Conservation (phyloP, 371 early-diverging fungal genomes). For the Vairimorpha necatrix region DNA sequence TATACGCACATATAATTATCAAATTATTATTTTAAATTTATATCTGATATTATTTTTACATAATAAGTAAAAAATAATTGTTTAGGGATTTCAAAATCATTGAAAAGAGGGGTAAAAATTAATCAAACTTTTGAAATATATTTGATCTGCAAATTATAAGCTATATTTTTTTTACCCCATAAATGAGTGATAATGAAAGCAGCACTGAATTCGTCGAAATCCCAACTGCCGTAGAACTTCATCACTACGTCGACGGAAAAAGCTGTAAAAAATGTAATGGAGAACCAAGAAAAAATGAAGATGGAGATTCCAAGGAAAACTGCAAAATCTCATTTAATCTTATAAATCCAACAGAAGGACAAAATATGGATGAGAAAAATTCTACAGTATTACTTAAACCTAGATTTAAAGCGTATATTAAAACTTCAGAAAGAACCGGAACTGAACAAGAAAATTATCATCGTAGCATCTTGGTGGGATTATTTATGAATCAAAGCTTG, state of each 20-base stretch:
- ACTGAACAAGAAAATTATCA: not conserved
- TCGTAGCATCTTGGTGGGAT: not conserved
- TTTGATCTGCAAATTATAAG: no score
- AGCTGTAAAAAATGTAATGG: constrained; percentile 48
- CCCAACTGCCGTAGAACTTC: constrained; percentile 15
- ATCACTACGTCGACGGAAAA: constrained; percentile 59
- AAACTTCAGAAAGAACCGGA: constrained; percentile 13
- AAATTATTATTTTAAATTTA: no score
- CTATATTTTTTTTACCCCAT: not conserved
- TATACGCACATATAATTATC: no score
- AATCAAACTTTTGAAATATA: no score
- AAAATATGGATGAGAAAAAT: constrained; percentile 9
- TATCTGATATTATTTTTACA: no score
- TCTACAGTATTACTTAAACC: constrained; percentile 9
- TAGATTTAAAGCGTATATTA: not conserved
- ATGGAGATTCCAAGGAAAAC: constrained; percentile 17
- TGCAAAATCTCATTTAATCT: constrained; percentile 7
- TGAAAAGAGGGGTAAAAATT: no score
- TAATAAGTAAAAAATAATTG: no score
- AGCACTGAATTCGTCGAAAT: not conserved
- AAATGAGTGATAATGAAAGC: not conserved
- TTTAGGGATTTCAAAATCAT: no score
- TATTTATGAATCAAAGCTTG: not conserved
- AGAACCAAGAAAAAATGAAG: constrained; percentile 27
- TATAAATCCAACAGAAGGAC: not conserved